Evolutionary conservation across 139 green algal genomes (phyloP).

Genomic region (Deuterostichococcus epilithicus): DNA sequence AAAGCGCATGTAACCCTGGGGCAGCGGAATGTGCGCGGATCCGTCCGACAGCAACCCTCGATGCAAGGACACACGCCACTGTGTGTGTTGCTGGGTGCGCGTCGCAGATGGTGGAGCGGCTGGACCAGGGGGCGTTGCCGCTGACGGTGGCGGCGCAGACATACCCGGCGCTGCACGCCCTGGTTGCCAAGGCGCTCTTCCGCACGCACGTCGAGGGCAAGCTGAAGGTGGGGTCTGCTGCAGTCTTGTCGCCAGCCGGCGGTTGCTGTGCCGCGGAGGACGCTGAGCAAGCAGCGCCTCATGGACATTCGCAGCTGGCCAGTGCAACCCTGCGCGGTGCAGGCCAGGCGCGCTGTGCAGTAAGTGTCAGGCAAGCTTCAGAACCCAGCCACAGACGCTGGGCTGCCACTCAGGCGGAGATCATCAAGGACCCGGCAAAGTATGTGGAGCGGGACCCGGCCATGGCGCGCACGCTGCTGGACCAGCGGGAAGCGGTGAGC

Average conservation of each 20-base stretch:
- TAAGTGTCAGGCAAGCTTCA: background rate
- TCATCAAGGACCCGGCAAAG: conserved; percentile 71
- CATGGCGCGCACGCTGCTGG: conserved; percentile 80
- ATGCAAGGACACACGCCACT: too few species aligned
- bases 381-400: background rate
- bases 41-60: too few species aligned
- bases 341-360: too few species aligned
- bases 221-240: conserved; percentile 55
- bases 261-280: too few species aligned
- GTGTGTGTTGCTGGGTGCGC: too few species aligned
- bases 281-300: too few species aligned
- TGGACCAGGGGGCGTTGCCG: conserved; percentile 74
- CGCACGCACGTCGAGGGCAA: conserved; percentile 89
- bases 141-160: conserved; percentile 31
- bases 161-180: conserved; percentile 65
- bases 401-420: conserved; percentile 77
- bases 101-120: conserved; percentile 88
- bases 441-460: conserved; percentile 87
- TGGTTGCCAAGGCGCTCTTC: conserved; percentile 84
- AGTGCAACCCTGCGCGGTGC: background rate
- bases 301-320: background rate
- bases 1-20: too few species aligned
- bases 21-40: too few species aligned
- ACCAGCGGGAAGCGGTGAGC: conserved; percentile 65
- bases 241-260: background rate